These are phyloP conservation scores for Termitomyces eurrhizus DNA, from an alignment of 768 basidiomycete genomes.

Conservation along the genomic window DNA sequence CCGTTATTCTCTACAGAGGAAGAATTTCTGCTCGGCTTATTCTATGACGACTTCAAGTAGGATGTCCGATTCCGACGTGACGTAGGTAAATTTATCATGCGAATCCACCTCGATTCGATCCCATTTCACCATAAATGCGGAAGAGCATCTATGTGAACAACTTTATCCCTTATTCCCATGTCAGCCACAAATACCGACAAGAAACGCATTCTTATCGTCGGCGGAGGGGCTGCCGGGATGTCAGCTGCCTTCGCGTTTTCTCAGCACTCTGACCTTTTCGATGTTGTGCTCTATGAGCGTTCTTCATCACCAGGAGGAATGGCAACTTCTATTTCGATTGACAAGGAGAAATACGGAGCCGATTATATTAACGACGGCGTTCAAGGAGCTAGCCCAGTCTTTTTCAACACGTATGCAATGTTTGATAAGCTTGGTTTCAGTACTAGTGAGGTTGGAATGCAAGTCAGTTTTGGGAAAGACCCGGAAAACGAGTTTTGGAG, in stretches of 20 bases:
- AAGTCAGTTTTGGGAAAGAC: conserved; percentile 28
- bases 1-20: neutral
- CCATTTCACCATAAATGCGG: neutral
- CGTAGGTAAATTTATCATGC: conserved; percentile 1
- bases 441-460: conserved; percentile 26
- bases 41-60: neutral
- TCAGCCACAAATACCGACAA: conserved; percentile 9
- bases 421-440: conserved; percentile 28
- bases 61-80: conserved; percentile 7
- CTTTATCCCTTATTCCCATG: conserved; percentile 3
- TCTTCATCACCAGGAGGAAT: conserved; percentile 25
- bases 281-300: conserved; percentile 25
- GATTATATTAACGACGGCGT: conserved; percentile 31
- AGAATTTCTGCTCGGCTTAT: neutral
- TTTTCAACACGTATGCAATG: conserved; percentile 28
- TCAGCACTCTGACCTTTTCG: conserved; percentile 25
- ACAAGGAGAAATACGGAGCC: conserved; percentile 23
- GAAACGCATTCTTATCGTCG: conserved; percentile 25
- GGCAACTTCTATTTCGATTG: conserved; percentile 26
- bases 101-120: conserved; percentile 5
- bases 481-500: conserved; percentile 26
- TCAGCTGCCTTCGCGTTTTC: conserved; percentile 30
- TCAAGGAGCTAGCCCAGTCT: conserved; percentile 28
- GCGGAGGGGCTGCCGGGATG: conserved; percentile 28
- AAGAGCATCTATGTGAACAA: neutral